These are phyloP conservation scores for Tephrocybe sp. DNA, from an alignment of 768 basidiomycete genomes.

Conservation along the genomic window DNA sequence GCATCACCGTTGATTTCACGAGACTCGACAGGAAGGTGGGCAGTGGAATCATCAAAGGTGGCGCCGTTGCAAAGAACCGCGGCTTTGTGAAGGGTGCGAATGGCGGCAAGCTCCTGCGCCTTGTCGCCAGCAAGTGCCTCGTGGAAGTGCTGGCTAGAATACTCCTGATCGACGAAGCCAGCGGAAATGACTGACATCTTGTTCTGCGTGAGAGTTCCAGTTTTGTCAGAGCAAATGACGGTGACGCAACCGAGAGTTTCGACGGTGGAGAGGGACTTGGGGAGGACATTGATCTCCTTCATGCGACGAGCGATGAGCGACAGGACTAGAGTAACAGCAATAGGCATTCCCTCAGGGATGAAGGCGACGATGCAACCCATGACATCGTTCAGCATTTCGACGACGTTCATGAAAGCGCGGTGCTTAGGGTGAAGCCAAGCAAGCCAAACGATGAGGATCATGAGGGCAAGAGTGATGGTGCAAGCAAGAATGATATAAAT, in stretches of 20 bases:
- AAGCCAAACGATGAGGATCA: slow-evolving; percentile 39
- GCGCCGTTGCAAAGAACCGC: slow-evolving; percentile 57
- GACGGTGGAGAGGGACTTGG: slow-evolving; percentile 57
- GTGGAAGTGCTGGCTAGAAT: slow-evolving; percentile 21
- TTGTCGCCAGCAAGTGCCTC: slow-evolving; percentile 4
- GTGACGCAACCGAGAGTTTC: slow-evolving; percentile 65
- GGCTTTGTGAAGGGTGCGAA: slow-evolving; percentile 27
- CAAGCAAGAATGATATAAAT: slow-evolving; percentile 45
- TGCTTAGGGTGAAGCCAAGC: slow-evolving; percentile 39
- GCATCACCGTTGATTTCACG: slow-evolving; percentile 42
- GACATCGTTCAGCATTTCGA: slow-evolving; percentile 50
- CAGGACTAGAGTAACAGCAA: slow-evolving; percentile 52
- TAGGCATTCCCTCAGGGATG: slow-evolving; percentile 48
- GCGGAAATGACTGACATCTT: slow-evolving; percentile 54
- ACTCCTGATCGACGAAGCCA: slow-evolving; percentile 32
- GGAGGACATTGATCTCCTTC: slow-evolving; percentile 10
- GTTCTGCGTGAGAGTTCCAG: slow-evolving; percentile 58
- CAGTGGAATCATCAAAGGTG: slow-evolving; percentile 35
- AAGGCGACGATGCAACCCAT: slow-evolving; percentile 42
- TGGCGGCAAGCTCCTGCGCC: slow-evolving; percentile 3
- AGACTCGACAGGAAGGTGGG: slow-evolving; percentile 24
- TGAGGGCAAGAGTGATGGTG: slow-evolving; percentile 36
- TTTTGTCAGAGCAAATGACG: slow-evolving; percentile 52
- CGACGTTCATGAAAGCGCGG: slow-evolving; percentile 46
- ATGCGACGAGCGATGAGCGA: slow-evolving; percentile 13